phyloP scores from a whole-genome alignment of 306 rosid species.

The Lathyrus tuberosus region DNA sequence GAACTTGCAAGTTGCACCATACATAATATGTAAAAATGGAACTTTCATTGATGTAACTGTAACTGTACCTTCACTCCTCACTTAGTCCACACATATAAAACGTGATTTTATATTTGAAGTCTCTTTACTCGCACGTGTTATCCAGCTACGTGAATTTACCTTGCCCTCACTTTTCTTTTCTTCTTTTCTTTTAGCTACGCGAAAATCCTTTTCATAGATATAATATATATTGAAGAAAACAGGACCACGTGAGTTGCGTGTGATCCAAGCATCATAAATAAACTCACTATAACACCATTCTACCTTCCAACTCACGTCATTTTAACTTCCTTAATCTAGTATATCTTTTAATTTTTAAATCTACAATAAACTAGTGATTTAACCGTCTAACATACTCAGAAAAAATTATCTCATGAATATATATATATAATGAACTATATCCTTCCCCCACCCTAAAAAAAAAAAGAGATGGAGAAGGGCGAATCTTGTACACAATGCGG shows the following conservation, averaged over 20 bases:
- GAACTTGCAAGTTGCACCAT: neutral
- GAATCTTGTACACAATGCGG: no score
- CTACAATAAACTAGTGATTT: no score
- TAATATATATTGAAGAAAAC: neutral
- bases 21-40: conserved; percentile 33
- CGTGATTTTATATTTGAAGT: conserved; percentile 38
- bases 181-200: conserved; percentile 32
- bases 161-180: conserved; percentile 27
- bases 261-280: conserved; percentile 44
- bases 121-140: conserved; percentile 49
- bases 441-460: no score
- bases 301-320: conserved; percentile 66
- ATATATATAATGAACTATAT: no score
- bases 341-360: neutral
- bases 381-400: no score
- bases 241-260: conserved; percentile 68
- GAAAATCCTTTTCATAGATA: conserved; percentile 16
- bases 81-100: conserved; percentile 37
- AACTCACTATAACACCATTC: conserved; percentile 27
- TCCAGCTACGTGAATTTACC: no score
- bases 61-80: neutral
- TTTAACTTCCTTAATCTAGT: neutral
- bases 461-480: no score
- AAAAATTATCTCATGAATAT: no score
- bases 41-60: conserved; percentile 12